Evolutionary conservation across 257 asterid genomes (phyloP), one percentile per base, ranked within the genome.

Genomic region (Gentiana dahurica): DNA sequence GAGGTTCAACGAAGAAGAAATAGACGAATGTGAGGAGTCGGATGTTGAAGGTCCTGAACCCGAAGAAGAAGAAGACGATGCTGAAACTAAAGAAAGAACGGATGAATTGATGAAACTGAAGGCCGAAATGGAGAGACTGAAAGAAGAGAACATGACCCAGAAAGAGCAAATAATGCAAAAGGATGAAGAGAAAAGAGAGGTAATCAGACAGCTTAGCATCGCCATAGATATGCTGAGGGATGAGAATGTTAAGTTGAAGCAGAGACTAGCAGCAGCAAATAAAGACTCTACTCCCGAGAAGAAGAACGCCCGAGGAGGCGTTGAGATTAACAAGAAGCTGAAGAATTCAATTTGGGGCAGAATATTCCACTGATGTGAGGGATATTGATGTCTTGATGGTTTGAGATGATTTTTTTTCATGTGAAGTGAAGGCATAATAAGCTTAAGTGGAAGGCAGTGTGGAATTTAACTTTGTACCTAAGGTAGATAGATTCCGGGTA

Each of bases 111-210:
- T 38, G 57, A 64, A 67, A 74, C 56, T 82, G 65, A 73, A 61
- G 69, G 83, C 79, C 47, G 93, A 81, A 65, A 59, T 82, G 32
- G 78, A 73, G 74, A 79, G 57, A 35, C 89, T 90, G 44, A 54
- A 60, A 63, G 84, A 75, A 66, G 87, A 86, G 58, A 81, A 71
- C 49, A 51, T 56, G 79, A 61, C 68, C 53, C 90, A 80, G 47
- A 70, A 75, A 57, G 75, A 70, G 67, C 62, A 73, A 49, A 77
- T 90, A 10, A 46, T 37, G 69, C 78, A 75, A 57, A 87, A 90
- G 71, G 98, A 90, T 53, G 98, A 87, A 53, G 96, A 87, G 81
- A 87, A 90, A 60, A 71, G 95, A 49, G 95, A 87, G 45, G 98
- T 83, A 49, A 87, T 87, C 39, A 75, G 89, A 70, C 98, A 87